Percentiles rank a stretch among this genome's conserved stretches.
Conservation (phyloP, 192 early-diverging fungal genomes). For the Mortierella hygrophila region DNA sequence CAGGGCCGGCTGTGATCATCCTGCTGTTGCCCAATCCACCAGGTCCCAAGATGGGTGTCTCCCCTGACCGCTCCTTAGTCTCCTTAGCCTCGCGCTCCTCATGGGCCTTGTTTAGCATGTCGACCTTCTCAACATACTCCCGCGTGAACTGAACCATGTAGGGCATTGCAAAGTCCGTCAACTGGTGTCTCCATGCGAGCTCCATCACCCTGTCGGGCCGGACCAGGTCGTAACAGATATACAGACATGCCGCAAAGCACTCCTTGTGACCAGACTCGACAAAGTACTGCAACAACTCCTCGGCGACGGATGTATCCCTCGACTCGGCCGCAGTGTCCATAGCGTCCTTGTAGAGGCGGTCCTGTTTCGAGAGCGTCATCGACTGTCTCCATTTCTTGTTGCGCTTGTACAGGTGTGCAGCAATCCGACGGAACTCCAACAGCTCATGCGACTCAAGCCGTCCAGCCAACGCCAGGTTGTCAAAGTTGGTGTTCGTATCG, state of each 20-base stretch:
- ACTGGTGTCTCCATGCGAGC: constrained; percentile 88
- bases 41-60: constrained; percentile 35
- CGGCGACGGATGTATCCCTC: constrained; percentile 86
- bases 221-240: constrained; percentile 95
- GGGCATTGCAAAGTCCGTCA: constrained; percentile 97
- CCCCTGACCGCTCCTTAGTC: constrained; percentile 40
- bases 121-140: constrained; percentile 89
- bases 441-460: constrained; percentile 96
- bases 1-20: constrained; percentile 44
- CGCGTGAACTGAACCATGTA: constrained; percentile 94
- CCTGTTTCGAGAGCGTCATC: constrained; percentile 95
- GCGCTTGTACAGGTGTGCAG: constrained; percentile 95
- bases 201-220: constrained; percentile 96
- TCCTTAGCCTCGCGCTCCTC: constrained; percentile 39
- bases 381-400: constrained; percentile 98
- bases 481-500: constrained; percentile 96
- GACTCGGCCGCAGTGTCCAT: constrained; percentile 99
- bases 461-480: constrained; percentile 90
- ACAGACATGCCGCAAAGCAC: constrained; percentile 94
- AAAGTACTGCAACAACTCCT: constrained; percentile 97
- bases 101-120: constrained; percentile 51
- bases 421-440: constrained; percentile 97
- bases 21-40: constrained; percentile 41
- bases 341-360: constrained; percentile 97
- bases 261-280: constrained; percentile 91